Conservation (phyloP, 2,329 filamentous ascomycete genomes). For the Sclerotinia minor region DNA sequence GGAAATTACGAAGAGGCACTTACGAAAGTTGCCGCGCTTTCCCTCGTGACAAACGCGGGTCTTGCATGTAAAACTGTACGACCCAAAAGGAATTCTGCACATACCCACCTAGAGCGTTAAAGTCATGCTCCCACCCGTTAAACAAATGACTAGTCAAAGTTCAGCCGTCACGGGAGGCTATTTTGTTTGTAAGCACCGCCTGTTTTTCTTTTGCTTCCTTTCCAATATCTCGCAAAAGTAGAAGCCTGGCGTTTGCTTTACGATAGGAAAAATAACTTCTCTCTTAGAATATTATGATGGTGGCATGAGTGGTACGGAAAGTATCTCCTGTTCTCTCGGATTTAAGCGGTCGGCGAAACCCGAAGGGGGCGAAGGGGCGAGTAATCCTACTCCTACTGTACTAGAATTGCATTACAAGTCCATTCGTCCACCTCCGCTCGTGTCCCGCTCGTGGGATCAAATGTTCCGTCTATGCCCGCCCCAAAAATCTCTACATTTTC, state of each 20-base stretch:
- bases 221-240: neutral
- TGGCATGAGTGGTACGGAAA: conserved; percentile 14
- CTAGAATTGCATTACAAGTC: neutral
- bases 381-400: neutral
- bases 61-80: neutral
- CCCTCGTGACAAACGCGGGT: neutral
- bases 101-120: neutral
- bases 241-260: neutral
- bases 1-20: neutral
- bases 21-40: neutral
- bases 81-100: neutral
- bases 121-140: neutral
- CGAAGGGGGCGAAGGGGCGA: neutral
- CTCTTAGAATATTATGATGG: neutral
- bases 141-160: too few relatives aligned
- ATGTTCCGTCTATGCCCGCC: neutral
- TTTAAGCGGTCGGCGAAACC: neutral
- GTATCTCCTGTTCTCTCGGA: conserved; percentile 3
- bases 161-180: neutral
- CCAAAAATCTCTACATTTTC: neutral
- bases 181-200: neutral
- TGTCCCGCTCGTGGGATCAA: neutral
- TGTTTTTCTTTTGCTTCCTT: neutral
- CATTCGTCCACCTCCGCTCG: neutral
- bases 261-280: neutral